Conservation (phyloP, 495 filamentous ascomycete species). For the Penicillium simplicissimum region DNA sequence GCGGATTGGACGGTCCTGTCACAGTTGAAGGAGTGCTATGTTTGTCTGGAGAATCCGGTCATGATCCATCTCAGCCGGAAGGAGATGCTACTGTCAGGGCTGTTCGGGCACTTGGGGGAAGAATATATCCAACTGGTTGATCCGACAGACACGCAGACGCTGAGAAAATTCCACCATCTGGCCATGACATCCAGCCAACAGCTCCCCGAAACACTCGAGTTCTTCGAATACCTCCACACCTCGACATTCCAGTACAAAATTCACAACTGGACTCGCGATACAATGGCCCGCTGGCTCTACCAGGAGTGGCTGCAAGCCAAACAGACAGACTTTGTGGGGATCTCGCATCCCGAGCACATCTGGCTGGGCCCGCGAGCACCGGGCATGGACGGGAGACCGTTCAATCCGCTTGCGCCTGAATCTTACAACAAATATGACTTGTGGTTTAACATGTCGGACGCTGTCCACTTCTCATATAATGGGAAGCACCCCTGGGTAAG, state of each 20-base stretch:
- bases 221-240: background rate
- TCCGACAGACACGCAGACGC: background rate
- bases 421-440: background rate
- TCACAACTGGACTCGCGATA: background rate
- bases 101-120: background rate
- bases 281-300: background rate
- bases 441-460: background rate
- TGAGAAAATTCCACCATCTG: slow-evolving; percentile 3
- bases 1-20: background rate
- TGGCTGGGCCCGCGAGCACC: background rate
- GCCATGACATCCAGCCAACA: slow-evolving; percentile 1
- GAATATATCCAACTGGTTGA: background rate
- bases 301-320: background rate
- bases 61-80: slow-evolving; percentile 1
- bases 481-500: background rate
- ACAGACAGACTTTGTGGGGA: background rate
- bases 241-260: background rate
- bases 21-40: background rate
- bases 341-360: background rate
- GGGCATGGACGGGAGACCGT: background rate
- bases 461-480: background rate
- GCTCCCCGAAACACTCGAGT: background rate
- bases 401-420: background rate
- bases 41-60: background rate
- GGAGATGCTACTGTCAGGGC: background rate